Percentiles rank a stretch among this genome's conserved stretches.
Evolutionary conservation across 208 protist species (phyloP).

Genomic region (Trypanosoma melophagium): DNA sequence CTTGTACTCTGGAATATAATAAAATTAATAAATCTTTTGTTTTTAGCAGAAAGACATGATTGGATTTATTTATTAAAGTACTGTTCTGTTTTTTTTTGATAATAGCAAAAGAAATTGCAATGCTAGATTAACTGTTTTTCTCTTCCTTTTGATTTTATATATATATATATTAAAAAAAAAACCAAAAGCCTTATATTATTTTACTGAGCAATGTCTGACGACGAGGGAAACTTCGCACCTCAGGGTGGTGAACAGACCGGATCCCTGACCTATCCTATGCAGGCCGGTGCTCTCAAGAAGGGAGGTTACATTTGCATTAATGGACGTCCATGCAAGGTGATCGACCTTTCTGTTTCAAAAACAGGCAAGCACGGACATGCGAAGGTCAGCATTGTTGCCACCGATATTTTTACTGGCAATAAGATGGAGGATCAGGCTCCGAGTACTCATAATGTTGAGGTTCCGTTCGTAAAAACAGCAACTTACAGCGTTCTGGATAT

Average conservation of each 20-base stretch:
- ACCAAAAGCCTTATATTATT: background rate
- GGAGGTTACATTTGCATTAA: constrained; percentile 90
- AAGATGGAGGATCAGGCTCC: constrained; percentile 98
- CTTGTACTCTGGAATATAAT: too few species aligned
- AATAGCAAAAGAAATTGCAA: too few species aligned
- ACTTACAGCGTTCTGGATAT: constrained; percentile 96
- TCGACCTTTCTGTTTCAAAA: constrained; percentile 98
- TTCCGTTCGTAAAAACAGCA: constrained; percentile 93
- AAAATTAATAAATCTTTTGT: too few species aligned
- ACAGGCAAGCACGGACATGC: constrained; percentile 99
- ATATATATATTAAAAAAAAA: background rate
- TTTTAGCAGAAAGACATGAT: too few species aligned
- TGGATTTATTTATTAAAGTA: too few species aligned
- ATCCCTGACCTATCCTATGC: constrained; percentile 84
- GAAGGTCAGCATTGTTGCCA: constrained; percentile 97
- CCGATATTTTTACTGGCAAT: constrained; percentile 98
- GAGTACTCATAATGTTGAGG: constrained; percentile 97
- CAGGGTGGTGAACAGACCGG: constrained; percentile 63
- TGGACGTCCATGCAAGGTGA: constrained; percentile 95
- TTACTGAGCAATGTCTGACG: constrained; percentile 38
- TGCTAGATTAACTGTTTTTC: too few species aligned
- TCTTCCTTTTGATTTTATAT: background rate
- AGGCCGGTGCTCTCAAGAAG: constrained; percentile 90
- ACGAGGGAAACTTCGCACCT: constrained; percentile 73
- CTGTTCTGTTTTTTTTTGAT: too few species aligned